Base-by-base conservation (phyloP, 768 basidiomycete species). In the Auricularia heimuer region DNA sequence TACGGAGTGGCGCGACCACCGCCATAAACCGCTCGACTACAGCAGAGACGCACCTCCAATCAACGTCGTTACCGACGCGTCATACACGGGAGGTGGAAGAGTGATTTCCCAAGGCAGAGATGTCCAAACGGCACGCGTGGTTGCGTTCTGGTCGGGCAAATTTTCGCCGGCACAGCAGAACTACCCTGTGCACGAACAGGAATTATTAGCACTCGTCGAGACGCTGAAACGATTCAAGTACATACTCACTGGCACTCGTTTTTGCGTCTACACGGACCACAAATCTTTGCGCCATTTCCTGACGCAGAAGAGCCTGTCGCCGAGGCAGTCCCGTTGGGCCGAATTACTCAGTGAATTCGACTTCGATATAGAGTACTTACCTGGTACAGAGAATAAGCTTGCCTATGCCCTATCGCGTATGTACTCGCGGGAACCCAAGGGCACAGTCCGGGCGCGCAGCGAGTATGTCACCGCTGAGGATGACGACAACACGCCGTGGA, bases 121-220 rank as follows among this genome's bases (percentile, higher is more conserved):
- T n/a, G 73, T 72, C 70, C 68, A 71, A n/a, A 68, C 65, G 0
- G 76, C 72, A 0, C 66, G 66, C 0, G 61, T 75, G 1, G 73
- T 71, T 0, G 74, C 73, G 1, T 79, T 78, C 60, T 78, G 71
- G 54, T 79, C 75, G 0, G 76, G 74, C 0, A 79, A 78, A 58
- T 65, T 79, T 3, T 76, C 71, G 18, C 36, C 72, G 0, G 73
- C 77, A 0, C 77, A 79, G 62, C 76, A 76, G 24, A 79, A 79
- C 47, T 79, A 80, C 58, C 73, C 76, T 24, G 75, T 77, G 0
- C 77, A 77, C 63, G 78, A 79, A 66, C 69, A 75, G 4, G 79
- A 81, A 58, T 69, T 79, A 68, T 63, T 80, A 0, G 76, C 75
- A 0, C 74, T 75, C 0, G 70, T 82, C 0, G 77, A 80, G 54